Percentiles rank a stretch among this genome's conserved stretches.
These are phyloP conservation scores for Vaccinium myrtillus DNA, from an alignment of 148 eudicot species.

Conservation along the genomic window DNA sequence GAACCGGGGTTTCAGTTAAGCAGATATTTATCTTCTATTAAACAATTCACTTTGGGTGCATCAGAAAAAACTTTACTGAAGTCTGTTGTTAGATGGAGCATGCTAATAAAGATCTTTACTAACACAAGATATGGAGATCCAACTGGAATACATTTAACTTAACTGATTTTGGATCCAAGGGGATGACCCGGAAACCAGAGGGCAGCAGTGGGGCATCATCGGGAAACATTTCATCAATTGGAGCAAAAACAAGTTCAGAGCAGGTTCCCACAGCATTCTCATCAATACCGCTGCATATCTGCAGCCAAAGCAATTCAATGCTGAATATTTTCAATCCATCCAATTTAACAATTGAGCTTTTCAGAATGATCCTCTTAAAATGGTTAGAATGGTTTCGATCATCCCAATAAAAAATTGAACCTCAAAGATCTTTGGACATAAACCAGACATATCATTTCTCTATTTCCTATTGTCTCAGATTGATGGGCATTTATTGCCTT, in stretches of 20 bases:
- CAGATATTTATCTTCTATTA: not conserved
- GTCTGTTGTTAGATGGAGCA: constrained; percentile 4
- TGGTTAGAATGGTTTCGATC: not conserved
- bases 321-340: constrained; percentile 10
- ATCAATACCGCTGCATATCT: constrained; percentile 87
- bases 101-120: not conserved
- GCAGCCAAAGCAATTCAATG: constrained; percentile 23
- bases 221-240: constrained; percentile 95
- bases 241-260: constrained; percentile 96
- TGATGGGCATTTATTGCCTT: not conserved
- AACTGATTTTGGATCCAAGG: constrained; percentile 81
- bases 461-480: not conserved
- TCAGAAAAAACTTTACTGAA: not conserved
- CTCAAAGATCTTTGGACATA: not conserved
- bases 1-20: constrained; percentile 7
- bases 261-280: constrained; percentile 88
- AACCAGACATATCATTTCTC: not conserved
- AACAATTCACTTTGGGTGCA: not conserved
- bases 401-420: not conserved
- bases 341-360: not conserved
- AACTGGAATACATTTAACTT: constrained; percentile 31
- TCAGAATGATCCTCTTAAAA: not conserved
- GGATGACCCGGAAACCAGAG: constrained; percentile 91
- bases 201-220: constrained; percentile 93
- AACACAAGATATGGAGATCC: not conserved